Percentiles rank a stretch among this genome's conserved stretches.
phyloP scores from a whole-genome alignment of 2,329 filamentous ascomycete species.

The Zymoseptoria ardabiliae region DNA sequence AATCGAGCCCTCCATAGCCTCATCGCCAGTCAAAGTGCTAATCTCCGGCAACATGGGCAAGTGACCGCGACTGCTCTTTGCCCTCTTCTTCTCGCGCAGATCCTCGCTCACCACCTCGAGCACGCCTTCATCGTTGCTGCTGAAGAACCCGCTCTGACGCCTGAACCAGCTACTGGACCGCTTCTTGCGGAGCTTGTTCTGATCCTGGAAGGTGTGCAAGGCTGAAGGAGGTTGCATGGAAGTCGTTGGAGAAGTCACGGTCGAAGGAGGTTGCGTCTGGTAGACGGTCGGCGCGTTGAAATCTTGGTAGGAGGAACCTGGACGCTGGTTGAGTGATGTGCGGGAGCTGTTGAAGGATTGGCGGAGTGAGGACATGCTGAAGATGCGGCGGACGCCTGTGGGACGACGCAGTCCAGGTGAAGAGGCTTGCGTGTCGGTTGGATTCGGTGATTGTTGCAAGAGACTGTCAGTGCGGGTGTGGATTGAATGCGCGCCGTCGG shows the following conservation, averaged over 20 bases:
- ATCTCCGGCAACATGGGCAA: conserved; percentile 26
- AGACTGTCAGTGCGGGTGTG: background rate
- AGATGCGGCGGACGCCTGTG: conserved; percentile 25
- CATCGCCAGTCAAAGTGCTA: conserved; percentile 18
- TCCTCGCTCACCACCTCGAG: conserved; percentile 24
- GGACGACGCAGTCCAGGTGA: conserved; percentile 14
- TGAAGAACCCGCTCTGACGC: conserved; percentile 29
- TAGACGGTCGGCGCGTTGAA: background rate
- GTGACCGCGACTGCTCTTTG: conserved; percentile 10
- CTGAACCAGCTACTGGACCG: conserved; percentile 31
- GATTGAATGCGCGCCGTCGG: conserved; percentile 19
- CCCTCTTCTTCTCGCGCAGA: conserved; percentile 20
- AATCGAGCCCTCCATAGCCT: conserved; percentile 21
- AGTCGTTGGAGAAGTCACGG: conserved; percentile 3
- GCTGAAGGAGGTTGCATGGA: conserved; percentile 4
- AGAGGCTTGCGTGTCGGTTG: conserved; percentile 5
- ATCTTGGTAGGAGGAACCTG: conserved; percentile 9
- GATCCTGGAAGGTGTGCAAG: conserved; percentile 5
- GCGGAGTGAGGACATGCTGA: conserved; percentile 28
- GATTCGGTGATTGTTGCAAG: conserved; percentile 16
- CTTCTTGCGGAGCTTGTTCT: conserved; percentile 18
- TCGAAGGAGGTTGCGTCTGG: conserved; percentile 2
- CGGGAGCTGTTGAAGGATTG: conserved; percentile 31
- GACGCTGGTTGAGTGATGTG: conserved; percentile 22
- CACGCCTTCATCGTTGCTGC: conserved; percentile 18